Percentiles rank a stretch among this genome's conserved stretches.
Evolutionary conservation across 208 protist genomes (phyloP).

Genomic region (Trypanosoma theileri): DNA sequence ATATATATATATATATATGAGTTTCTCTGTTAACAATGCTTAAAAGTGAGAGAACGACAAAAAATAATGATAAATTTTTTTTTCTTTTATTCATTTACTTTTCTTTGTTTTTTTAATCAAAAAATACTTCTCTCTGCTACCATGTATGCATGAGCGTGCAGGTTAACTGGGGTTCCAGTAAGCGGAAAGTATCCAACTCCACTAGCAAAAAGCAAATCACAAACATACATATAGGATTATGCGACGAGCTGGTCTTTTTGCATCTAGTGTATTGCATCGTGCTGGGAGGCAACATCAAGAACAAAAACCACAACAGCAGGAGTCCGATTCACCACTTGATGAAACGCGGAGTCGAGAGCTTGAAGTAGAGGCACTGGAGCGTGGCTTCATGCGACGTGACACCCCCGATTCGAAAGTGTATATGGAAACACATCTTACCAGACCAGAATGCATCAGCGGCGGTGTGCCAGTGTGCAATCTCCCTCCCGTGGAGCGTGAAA

Average conservation of each 20-base stretch:
- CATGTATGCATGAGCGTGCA: too few species aligned
- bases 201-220: too few species aligned
- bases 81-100: too few species aligned
- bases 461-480: slow-evolving; percentile 69
- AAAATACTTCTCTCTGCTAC: too few species aligned
- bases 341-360: slow-evolving; percentile 34
- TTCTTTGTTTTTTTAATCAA: too few species aligned
- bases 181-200: too few species aligned
- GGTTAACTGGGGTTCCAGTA: too few species aligned
- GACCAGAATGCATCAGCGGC: slow-evolving; percentile 37
- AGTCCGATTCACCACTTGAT: slow-evolving; percentile 8
- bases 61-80: too few species aligned
- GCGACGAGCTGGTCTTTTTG: not conserved
- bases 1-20: too few species aligned
- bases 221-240: too few species aligned
- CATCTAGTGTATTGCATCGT: not conserved
- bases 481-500: slow-evolving; percentile 42
- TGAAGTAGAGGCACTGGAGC: slow-evolving; percentile 45
- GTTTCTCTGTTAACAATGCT: too few species aligned
- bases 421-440: slow-evolving; percentile 51
- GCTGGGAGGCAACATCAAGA: not conserved
- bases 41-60: too few species aligned
- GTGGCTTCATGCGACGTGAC: slow-evolving; percentile 65
- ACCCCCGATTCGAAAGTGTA: slow-evolving; percentile 48
- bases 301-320: not conserved